Conservation (phyloP, 2,329 filamentous ascomycete species). For the Neoarthrinium moseri region DNA sequence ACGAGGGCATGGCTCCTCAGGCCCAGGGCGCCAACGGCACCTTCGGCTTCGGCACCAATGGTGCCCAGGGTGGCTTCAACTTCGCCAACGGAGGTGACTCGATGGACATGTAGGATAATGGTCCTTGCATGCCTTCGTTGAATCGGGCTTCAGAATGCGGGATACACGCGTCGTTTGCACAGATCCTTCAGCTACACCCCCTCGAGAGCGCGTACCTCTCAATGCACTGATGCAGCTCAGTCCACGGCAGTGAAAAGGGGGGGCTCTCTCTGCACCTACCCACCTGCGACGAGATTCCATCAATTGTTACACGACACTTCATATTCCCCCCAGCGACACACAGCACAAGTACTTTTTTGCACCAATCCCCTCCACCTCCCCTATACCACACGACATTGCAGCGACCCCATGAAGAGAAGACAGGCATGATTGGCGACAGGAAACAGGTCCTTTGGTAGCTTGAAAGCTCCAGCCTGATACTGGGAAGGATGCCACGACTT, state of each 20-base stretch:
- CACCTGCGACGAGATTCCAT: too few species aligned
- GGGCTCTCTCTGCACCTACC: too few species aligned
- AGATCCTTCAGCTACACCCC: too few species aligned
- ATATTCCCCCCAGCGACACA: constrained; percentile 6
- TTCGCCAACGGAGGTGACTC: constrained; percentile 73
- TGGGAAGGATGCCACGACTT: constrained; percentile 21
- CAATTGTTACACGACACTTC: too few species aligned
- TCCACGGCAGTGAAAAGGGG: too few species aligned
- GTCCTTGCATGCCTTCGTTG: background rate
- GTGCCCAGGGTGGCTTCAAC: constrained; percentile 77
- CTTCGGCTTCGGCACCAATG: constrained; percentile 75
- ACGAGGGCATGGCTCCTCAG: constrained; percentile 73
- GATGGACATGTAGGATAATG: constrained; percentile 65
- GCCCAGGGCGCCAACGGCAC: constrained; percentile 66
- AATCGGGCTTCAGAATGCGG: too few species aligned
- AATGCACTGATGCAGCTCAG: too few species aligned
- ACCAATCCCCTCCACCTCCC: constrained; percentile 21
- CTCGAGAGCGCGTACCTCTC: too few species aligned
- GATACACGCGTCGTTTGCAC: too few species aligned
- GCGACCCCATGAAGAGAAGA: constrained; percentile 32
- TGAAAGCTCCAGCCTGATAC: constrained; percentile 61
- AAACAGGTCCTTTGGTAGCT: constrained; percentile 58
- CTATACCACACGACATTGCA: constrained; percentile 29
- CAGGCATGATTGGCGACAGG: constrained; percentile 23
- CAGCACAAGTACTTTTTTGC: constrained; percentile 8